Conservation (phyloP, 139 green algal species). For the Tetraselmis chui region DNA sequence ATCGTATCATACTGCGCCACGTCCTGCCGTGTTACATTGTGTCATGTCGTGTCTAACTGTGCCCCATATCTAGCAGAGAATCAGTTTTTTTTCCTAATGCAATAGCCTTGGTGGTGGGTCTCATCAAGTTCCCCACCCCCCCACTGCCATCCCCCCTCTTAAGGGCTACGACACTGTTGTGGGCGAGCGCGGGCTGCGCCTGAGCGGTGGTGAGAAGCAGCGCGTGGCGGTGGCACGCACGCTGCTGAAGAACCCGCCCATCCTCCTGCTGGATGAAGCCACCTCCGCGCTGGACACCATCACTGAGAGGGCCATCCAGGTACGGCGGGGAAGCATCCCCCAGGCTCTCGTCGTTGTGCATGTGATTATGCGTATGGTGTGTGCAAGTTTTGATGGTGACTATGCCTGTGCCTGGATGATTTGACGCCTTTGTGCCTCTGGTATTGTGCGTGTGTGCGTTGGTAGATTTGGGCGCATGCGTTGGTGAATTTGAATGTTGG, state of each 20-base stretch:
- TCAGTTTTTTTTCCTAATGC: too few species aligned
- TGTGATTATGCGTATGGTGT: too few species aligned
- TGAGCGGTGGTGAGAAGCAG: conserved; percentile 64
- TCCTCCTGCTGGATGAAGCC: conserved; percentile 91
- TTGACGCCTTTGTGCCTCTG: too few species aligned
- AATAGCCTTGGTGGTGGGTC: neutral
- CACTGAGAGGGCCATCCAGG: conserved; percentile 66
- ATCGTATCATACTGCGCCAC: too few species aligned
- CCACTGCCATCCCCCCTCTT: conserved; percentile 3
- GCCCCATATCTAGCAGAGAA: too few species aligned
- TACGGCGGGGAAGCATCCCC: neutral
- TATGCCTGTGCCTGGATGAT: too few species aligned
- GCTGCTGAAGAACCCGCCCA: conserved; percentile 47
- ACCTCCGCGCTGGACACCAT: conserved; percentile 81
- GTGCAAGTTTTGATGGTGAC: too few species aligned
- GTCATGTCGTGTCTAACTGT: too few species aligned
- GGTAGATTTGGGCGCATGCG: too few species aligned
- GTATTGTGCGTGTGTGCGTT: too few species aligned
- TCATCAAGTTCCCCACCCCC: neutral
- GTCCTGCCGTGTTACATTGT: too few species aligned
- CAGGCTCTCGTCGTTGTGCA: neutral
- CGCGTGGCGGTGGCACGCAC: conserved; percentile 54
- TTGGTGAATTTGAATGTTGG: too few species aligned
- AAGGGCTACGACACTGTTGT: conserved; percentile 77
- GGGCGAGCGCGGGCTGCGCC: conserved; percentile 68